Conservation (phyloP, 352 stramenopile species). For the Phytophthora crassamura region DNA sequence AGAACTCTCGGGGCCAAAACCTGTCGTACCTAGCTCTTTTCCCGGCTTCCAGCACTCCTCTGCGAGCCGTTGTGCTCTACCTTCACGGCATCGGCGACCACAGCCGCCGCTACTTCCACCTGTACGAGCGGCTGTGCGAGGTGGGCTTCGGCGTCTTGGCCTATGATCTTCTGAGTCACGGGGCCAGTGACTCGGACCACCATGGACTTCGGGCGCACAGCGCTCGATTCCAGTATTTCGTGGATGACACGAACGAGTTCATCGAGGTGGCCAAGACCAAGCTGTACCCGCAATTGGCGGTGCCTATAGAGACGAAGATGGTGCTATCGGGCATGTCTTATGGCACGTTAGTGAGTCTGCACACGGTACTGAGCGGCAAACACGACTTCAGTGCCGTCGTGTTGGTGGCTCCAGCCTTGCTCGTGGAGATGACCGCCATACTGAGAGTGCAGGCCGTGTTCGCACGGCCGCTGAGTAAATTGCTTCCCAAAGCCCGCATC, state of each 20-base stretch:
- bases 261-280: conserved; percentile 42
- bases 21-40: conserved; percentile 57
- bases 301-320: conserved; percentile 36
- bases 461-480: conserved; percentile 46
- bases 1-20: conserved; percentile 47
- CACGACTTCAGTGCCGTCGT: conserved; percentile 57
- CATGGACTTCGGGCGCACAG: conserved; percentile 38
- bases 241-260: conserved; percentile 63
- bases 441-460: conserved; percentile 55
- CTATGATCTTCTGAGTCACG: conserved; percentile 60
- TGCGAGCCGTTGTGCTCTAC: conserved; percentile 58
- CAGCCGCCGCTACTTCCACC: conserved; percentile 47
- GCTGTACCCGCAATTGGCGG: conserved; percentile 32
- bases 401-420: conserved; percentile 60
- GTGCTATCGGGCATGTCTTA: conserved; percentile 73
- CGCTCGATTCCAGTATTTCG: conserved; percentile 46
- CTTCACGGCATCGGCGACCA: conserved; percentile 63
- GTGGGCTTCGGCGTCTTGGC: conserved; percentile 51
- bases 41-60: conserved; percentile 11
- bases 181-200: conserved; percentile 45
- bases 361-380: conserved; percentile 55
- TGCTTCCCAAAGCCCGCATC: conserved; percentile 59
- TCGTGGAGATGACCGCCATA: conserved; percentile 59
- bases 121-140: conserved; percentile 50
- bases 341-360: conserved; percentile 61